Evolutionary conservation across 2,329 filamentous ascomycete genomes (phyloP), one percentile per base, ranked within the genome.

Genomic region (Diaporthe amygdali): DNA sequence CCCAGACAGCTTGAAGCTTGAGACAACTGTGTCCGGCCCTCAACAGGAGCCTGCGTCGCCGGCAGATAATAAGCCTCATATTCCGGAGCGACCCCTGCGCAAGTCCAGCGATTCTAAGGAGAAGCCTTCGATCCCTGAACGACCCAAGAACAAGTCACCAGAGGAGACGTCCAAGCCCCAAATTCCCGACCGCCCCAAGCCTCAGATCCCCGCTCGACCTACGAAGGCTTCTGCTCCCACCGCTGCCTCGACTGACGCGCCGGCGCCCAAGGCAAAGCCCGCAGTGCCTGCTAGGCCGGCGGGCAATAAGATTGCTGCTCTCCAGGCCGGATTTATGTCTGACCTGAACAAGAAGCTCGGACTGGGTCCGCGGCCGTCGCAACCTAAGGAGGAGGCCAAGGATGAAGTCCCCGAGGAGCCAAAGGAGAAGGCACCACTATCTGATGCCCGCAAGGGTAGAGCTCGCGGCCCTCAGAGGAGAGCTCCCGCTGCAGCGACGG

Each of bases 301-400:
- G 52, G 94, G 94, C 12, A 90, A 91, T 76, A 98, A 98, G 84
- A 97, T 99, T 79, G 94, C 95, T 20, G 93, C 94, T 30, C 85
- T 99, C 39, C 95, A 97, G 82, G 94, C 94, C 46, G 94, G 94
- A 3, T 98, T 99, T 81, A 91, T 99, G 88, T 95, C 91, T 54
- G 96, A 98, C 78, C 85, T 99, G 51, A 97, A 98, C 81, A 95
- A 94, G 76, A 93, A 95, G 61, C 86, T 99, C 34, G 92, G 94
- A 78, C 84, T 97, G 44, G 96, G 96, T 1, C 96, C 95, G n/a
- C 91, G 94, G 76, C 90, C 87, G 12, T 89, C 91, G 2, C 70
- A 73, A 22, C 46, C 71, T 1, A 95, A 94, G 84, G 92, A 93
- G 77, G 92, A 95, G 74, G 83, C 85, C 17, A 86, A 91, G 66